Conservation (phyloP, 192 early-diverging fungal species). For the Linnemannia hyalina region DNA sequence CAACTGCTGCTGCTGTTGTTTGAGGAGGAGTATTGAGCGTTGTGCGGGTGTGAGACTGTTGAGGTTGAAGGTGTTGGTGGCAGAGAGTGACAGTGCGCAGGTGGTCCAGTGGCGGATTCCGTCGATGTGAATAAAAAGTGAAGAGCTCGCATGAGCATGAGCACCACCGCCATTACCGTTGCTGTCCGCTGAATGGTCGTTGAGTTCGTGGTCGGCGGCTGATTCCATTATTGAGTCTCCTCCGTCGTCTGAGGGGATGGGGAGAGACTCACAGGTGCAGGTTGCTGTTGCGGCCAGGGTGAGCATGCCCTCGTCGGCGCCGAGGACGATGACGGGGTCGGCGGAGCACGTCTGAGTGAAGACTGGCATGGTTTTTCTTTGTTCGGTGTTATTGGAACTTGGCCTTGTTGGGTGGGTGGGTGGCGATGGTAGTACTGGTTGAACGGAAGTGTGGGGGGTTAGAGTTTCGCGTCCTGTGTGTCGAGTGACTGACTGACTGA, state of each 20-base stretch:
- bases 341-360: constrained; percentile 34
- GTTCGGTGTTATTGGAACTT: background rate
- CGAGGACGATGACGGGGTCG: background rate
- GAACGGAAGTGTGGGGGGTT: background rate
- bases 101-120: constrained; percentile 28
- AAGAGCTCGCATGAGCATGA: background rate
- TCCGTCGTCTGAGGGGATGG: constrained; percentile 3
- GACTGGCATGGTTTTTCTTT: constrained; percentile 31
- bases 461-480: background rate
- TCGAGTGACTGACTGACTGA: background rate
- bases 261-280: constrained; percentile 22
- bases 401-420: background rate
- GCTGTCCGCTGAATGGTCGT: background rate
- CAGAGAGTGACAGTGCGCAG: constrained; percentile 8
- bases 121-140: constrained; percentile 27
- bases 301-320: background rate
- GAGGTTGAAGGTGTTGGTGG: constrained; percentile 1
- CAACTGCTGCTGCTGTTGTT: constrained; percentile 21
- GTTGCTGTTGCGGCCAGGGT: background rate
- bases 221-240: background rate
- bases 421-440: background rate
- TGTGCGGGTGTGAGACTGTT: background rate
- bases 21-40: background rate
- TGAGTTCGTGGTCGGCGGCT: background rate
- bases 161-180: background rate